Percentiles rank a stretch among this genome's conserved stretches.
Evolutionary conservation across 2,329 filamentous ascomycete genomes (phyloP).

Genomic region (Colletotrichum abscissum): DNA sequence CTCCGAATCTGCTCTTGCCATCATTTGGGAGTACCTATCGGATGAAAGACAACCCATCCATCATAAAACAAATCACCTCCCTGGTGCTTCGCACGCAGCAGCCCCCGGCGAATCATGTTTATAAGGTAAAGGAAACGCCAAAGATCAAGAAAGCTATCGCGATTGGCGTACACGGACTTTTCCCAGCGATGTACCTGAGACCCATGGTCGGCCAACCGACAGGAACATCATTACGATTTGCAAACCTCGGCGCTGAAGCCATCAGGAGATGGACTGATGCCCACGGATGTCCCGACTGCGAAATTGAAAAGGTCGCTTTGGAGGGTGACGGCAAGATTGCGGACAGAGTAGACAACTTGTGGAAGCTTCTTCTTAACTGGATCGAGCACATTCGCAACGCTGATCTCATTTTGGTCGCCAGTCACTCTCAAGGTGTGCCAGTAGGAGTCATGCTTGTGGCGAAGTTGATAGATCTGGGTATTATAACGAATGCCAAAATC

Average conservation of each 20-base stretch:
- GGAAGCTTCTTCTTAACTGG: slow-evolving; percentile 95
- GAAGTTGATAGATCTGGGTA: slow-evolving; percentile 90
- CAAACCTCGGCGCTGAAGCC: slow-evolving; percentile 84
- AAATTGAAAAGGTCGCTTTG: slow-evolving; percentile 93
- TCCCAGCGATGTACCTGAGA: slow-evolving; percentile 88
- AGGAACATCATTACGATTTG: slow-evolving; percentile 93
- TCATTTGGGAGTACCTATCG: slow-evolving; percentile 77
- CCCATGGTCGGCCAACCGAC: slow-evolving; percentile 94
- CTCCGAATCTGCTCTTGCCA: slow-evolving; percentile 75
- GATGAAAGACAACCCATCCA: slow-evolving; percentile 74
- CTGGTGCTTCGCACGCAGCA: slow-evolving; percentile 68
- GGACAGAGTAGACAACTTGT: slow-evolving; percentile 90
- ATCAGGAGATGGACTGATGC: slow-evolving; percentile 85
- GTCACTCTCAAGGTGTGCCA: slow-evolving; percentile 95
- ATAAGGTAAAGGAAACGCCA: slow-evolving; percentile 73
- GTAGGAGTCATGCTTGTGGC: slow-evolving; percentile 93
- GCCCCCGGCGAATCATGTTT: slow-evolving; percentile 75
- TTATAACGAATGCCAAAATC: slow-evolving; percentile 80
- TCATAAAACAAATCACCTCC: slow-evolving; percentile 74
- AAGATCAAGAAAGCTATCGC: slow-evolving; percentile 88
- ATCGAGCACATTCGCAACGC: slow-evolving; percentile 89
- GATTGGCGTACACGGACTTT: slow-evolving; percentile 94
- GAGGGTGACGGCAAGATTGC: slow-evolving; percentile 94
- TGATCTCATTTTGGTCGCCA: slow-evolving; percentile 91
- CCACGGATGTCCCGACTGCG: slow-evolving; percentile 77